Conservation (phyloP, 805 yeast genomes). For the Zygotorulaspora chibaensis region DNA sequence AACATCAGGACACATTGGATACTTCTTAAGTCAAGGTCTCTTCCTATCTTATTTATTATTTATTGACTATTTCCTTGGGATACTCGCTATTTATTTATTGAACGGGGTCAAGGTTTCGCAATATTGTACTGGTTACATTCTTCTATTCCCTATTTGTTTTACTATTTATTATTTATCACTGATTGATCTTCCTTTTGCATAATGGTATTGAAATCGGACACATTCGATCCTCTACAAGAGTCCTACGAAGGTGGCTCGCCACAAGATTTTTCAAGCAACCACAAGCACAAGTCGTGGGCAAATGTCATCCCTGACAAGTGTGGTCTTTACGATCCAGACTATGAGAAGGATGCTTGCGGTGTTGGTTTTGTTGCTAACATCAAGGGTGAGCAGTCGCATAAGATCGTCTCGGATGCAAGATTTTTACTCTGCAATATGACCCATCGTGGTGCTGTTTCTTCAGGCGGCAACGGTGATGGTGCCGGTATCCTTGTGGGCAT, state of each 20-base stretch:
- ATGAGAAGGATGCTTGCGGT: conserved; percentile 97
- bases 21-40: too few relatives aligned
- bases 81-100: neutral
- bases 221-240: conserved; percentile 28
- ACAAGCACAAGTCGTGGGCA: conserved; percentile 80
- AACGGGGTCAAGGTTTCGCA: neutral
- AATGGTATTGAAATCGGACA: conserved; percentile 22
- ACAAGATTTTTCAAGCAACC: conserved; percentile 13
- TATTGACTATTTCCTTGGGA: too few relatives aligned
- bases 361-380: conserved; percentile 96
- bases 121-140: conserved; percentile 1
- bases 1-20: too few relatives aligned
- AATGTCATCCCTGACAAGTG: conserved; percentile 77
- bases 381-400: conserved; percentile 83
- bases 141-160: neutral
- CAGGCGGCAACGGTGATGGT: conserved; percentile 98
- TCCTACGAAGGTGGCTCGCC: conserved; percentile 32
- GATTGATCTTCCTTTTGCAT: neutral
- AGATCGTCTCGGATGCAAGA: conserved; percentile 87
- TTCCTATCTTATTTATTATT: too few relatives aligned
- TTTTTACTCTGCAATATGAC: conserved; percentile 93
- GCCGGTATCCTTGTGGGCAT: conserved; percentile 94
- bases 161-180: neutral
- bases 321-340: conserved; percentile 90
- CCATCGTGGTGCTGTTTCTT: conserved; percentile 96